A percentile compares a stretch with the other conserved stretches of the same genome.
Evolutionary conservation across 1,139 yeast species (phyloP).

Genomic region (Blastobotrys persicus): DNA sequence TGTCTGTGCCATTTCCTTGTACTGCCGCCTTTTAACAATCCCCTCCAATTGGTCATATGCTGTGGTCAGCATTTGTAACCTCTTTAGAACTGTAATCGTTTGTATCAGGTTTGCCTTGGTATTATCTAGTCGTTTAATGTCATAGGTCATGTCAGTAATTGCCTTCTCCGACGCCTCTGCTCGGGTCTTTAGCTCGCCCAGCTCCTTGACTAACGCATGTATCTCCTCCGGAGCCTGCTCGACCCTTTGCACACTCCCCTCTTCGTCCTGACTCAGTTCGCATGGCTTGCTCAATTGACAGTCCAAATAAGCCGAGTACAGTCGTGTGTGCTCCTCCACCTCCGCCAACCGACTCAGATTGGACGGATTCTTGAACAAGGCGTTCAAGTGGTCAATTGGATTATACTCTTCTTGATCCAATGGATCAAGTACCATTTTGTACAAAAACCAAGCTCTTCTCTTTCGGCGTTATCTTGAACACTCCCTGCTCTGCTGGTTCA

Average conservation of each 20-base stretch:
- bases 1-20: slow-evolving; percentile 63
- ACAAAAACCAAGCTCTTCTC: no score
- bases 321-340: slow-evolving; percentile 31
- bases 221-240: slow-evolving; percentile 37
- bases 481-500: no score
- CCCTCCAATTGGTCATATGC: slow-evolving; percentile 67
- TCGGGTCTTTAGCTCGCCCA: slow-evolving; percentile 47
- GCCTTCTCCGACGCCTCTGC: slow-evolving; percentile 59
- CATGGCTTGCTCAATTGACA: slow-evolving; percentile 40
- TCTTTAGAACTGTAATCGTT: slow-evolving; percentile 80
- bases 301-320: slow-evolving; percentile 50
- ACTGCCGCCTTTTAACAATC: slow-evolving; percentile 50
- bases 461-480: no score
- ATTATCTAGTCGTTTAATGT: slow-evolving; percentile 73
- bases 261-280: slow-evolving; percentile 37
- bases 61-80: slow-evolving; percentile 80
- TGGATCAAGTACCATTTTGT: slow-evolving; percentile 9
- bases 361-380: slow-evolving; percentile 32
- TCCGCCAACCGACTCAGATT: slow-evolving; percentile 24
- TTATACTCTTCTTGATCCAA: slow-evolving; percentile 36
- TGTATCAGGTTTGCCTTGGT: slow-evolving; percentile 79
- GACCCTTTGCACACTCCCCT: slow-evolving; percentile 24
- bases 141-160: slow-evolving; percentile 68
- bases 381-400: slow-evolving; percentile 42
- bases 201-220: slow-evolving; percentile 38